phyloP scores from a whole-genome alignment of 2,329 filamentous ascomycete genomes.

The Talaromyces sp. region DNA sequence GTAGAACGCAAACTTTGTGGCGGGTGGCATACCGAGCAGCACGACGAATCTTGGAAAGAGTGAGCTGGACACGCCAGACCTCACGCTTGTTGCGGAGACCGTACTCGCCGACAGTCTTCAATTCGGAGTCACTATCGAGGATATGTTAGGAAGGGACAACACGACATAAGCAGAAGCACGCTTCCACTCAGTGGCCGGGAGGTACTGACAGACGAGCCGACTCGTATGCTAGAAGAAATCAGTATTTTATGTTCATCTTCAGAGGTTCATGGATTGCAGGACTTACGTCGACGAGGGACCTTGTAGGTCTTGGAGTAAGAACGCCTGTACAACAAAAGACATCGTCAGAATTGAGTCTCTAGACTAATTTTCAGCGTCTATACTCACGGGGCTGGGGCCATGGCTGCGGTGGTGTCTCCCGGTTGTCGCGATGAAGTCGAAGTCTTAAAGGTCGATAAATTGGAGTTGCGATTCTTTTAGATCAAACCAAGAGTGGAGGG shows the following conservation, averaged over 20 bases:
- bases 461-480: conserved; percentile 15
- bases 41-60: conserved; percentile 99
- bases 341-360: conserved; percentile 37
- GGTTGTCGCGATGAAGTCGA: conserved; percentile 38
- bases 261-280: neutral
- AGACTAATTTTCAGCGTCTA: conserved; percentile 22
- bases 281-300: conserved; percentile 82
- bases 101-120: conserved; percentile 99
- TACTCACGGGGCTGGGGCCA: conserved; percentile 44
- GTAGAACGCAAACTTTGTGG: neutral
- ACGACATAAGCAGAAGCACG: conserved; percentile 97
- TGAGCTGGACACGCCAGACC: conserved; percentile 99
- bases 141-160: conserved; percentile 64
- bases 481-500: conserved; percentile 20
- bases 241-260: neutral
- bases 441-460: conserved; percentile 20
- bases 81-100: conserved; percentile 99
- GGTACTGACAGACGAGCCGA: conserved; percentile 98
- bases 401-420: conserved; percentile 40
- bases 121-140: conserved; percentile 82
- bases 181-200: conserved; percentile 94
- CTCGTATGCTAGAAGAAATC: conserved; percentile 72
- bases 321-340: conserved; percentile 42
- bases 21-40: conserved; percentile 75
- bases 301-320: conserved; percentile 99